phyloP scores from a whole-genome alignment of 345 rosid species.

The Linum lewisii region DNA sequence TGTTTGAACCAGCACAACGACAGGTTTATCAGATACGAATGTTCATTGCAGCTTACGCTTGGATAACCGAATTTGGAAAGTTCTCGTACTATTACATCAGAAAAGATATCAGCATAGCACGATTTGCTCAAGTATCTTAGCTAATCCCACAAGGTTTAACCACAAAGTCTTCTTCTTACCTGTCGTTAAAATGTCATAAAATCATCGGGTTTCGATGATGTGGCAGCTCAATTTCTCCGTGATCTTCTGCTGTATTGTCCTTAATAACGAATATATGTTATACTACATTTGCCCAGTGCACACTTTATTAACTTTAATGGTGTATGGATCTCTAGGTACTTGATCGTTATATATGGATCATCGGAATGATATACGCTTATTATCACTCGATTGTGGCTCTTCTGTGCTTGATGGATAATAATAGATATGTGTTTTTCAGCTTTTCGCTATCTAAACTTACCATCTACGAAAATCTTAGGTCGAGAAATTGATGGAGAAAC shows the following conservation, averaged over 20 bases:
- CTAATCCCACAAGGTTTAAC: too few relatives aligned
- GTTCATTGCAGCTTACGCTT: too few relatives aligned
- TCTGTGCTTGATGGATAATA: conserved; percentile 3
- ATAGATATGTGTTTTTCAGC: not conserved
- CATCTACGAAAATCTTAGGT: too few relatives aligned
- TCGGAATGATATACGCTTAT: conserved; percentile 92
- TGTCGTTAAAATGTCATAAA: conserved; percentile 9
- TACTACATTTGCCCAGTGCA: too few relatives aligned
- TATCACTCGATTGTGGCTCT: conserved; percentile 71
- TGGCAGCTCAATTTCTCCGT: conserved; percentile 96
- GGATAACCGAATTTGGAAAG: conserved; percentile 98
- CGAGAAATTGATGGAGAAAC: conserved; percentile 95
- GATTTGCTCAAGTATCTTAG: conserved; percentile 70
- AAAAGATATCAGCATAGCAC: conserved; percentile 88
- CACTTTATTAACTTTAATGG: too few relatives aligned
- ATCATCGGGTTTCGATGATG: conserved; percentile 77
- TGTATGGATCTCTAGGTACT: too few relatives aligned
- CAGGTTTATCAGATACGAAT: too few relatives aligned
- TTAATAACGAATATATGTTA: too few relatives aligned
- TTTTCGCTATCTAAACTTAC: not conserved
- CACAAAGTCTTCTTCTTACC: too few relatives aligned
- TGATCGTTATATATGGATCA: too few relatives aligned
- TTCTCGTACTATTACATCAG: conserved; percentile 90
- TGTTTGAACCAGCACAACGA: too few relatives aligned
- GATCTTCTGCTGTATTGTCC: conserved; percentile 80